Percentiles rank a stretch among this genome's conserved stretches.
These are phyloP conservation scores for Capronia americana DNA, from an alignment of 2,329 filamentous ascomycete genomes.

Conservation along the genomic window DNA sequence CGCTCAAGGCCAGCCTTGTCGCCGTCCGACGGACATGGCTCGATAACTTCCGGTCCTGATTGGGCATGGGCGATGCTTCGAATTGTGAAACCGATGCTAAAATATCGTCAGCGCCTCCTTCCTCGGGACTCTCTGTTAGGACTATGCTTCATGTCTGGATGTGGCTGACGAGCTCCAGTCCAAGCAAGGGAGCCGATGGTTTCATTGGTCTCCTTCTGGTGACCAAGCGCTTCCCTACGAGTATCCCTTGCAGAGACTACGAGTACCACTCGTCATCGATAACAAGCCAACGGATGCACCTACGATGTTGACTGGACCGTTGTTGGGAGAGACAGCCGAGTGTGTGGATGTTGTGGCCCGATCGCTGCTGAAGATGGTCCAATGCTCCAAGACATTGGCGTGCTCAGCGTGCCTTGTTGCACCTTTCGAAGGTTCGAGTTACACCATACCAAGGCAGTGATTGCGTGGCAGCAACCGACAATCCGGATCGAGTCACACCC, in stretches of 20 bases:
- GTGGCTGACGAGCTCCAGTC: background rate
- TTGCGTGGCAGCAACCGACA: constrained; percentile 10
- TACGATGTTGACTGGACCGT: background rate
- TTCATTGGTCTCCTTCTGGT: background rate
- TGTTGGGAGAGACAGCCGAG: background rate
- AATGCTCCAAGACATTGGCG: constrained; percentile 12
- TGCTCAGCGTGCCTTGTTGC: background rate
- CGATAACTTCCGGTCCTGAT: background rate
- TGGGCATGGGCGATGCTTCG: background rate
- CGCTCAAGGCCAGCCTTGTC: constrained; percentile 1
- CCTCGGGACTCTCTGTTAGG: background rate
- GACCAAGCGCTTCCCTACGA: background rate
- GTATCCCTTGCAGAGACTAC: background rate
- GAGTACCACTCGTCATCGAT: constrained; percentile 6
- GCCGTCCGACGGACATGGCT: background rate
- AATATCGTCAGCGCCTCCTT: background rate
- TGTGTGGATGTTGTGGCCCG: background rate
- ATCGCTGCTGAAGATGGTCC: constrained; percentile 1
- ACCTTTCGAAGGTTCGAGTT: constrained; percentile 4
- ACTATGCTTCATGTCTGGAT: constrained; percentile 1
- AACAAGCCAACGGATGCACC: background rate
- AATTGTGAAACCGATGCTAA: background rate
- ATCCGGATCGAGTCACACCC: background rate
- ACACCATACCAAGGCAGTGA: constrained; percentile 9
- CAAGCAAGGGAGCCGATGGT: background rate